Conservation (phyloP, 2,329 filamentous ascomycete genomes). For the Penicillium sp. region DNA sequence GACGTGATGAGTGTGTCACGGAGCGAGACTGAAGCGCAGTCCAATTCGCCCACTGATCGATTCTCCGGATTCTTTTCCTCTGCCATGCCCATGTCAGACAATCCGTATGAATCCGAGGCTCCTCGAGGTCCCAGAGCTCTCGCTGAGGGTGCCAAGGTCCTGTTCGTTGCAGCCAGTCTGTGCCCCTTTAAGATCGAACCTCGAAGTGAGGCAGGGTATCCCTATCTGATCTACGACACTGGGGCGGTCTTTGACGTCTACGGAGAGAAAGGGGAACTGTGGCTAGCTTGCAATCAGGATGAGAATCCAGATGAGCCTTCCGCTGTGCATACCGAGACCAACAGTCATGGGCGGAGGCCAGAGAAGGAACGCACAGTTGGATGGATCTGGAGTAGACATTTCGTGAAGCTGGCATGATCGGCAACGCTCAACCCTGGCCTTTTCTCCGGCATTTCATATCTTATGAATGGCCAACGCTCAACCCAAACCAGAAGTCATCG, state of each 20-base stretch:
- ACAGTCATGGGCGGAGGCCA: neutral
- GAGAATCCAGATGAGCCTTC: constrained; percentile 47
- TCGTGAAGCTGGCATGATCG: constrained; percentile 53
- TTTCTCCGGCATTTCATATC: neutral
- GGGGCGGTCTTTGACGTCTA: constrained; percentile 94
- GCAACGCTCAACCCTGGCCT: neutral
- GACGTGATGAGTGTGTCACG: constrained; percentile 33
- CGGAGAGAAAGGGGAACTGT: constrained; percentile 92
- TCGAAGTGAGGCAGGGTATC: constrained; percentile 87
- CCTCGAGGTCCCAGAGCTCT: constrained; percentile 38
- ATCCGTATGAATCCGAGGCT: constrained; percentile 32
- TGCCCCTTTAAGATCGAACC: constrained; percentile 97
- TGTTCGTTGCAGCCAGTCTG: constrained; percentile 87
- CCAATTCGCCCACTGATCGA: constrained; percentile 44
- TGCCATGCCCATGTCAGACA: constrained; percentile 73
- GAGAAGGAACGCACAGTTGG: constrained; percentile 41
- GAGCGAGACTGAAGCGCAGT: constrained; percentile 18
- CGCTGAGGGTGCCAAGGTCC: constrained; percentile 52
- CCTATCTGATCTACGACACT: constrained; percentile 90
- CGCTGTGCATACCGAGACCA: neutral
- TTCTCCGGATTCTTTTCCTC: constrained; percentile 80
- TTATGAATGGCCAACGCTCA: neutral
- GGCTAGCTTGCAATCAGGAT: constrained; percentile 96
- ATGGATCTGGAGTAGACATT: constrained; percentile 99
- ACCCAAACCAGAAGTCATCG: neutral